Base-by-base conservation (phyloP, 2,329 filamentous ascomycete species). In the Colletotrichum kahawae region DNA sequence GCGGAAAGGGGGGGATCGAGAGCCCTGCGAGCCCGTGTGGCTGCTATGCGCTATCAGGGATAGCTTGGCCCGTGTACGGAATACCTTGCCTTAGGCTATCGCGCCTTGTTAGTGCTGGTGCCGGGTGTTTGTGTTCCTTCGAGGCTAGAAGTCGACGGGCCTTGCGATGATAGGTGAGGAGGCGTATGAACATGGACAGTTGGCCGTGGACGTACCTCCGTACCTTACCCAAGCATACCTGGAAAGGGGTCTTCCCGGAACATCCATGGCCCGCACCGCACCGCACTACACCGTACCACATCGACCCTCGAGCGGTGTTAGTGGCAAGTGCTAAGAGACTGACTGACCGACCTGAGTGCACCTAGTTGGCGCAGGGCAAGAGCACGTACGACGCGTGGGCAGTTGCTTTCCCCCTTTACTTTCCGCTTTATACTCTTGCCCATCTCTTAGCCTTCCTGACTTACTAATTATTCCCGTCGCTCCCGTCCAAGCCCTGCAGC, bases 221-320 rank as follows among this genome's bases (percentile, higher is more conserved):
- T n/a, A 43, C 29, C 29, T 29, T 4, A 29, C 7, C 29, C 29
- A 48, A n/a, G n/a, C 21, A 51, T 51, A 18, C 24, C 4, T 24
- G 24, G 27, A 57, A 57, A 48, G 66, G 65, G 66, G 38, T 70
- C 62, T 51, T 56, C 16, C 57, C 68, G 56, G 72, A 71, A 75
- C 14, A 75, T 75, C 54, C 63, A 67, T 72, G 63, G 62, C 38
- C 72, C 48, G 67, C 16, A 51, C 59, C 5, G 29, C n/a, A 14
- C 33, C 48, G 24, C 24, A 24, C 13, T 5, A 8, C 16, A 48
- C 43, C n/a, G 1, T 10, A 51, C 2, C 43, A 51, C 16, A 38
- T 67, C 62, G 43, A n/a, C 43, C 38, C 62, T 65, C 62, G 24
- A 38, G 62, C 14, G 9, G 27, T 29, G 24, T 65, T 65, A 65